Evolutionary conservation across 1,139 yeast genomes (phyloP).

Genomic region (Suhomyces kunorum): DNA sequence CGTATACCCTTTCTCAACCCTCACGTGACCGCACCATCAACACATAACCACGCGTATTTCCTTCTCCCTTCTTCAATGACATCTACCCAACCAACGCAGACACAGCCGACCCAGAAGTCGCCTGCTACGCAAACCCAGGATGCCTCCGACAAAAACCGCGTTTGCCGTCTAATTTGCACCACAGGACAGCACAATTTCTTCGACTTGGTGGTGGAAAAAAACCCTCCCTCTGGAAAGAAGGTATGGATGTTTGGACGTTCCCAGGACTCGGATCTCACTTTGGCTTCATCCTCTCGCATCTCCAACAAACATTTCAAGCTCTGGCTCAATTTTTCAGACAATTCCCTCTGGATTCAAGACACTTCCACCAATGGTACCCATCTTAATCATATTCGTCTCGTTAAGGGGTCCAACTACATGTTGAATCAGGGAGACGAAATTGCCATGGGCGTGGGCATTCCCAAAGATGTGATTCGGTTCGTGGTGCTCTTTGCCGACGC

Average conservation of each 20-base stretch:
- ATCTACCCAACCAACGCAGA: conserved; percentile 54
- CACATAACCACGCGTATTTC: conserved; percentile 1
- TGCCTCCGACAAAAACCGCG: conserved; percentile 28
- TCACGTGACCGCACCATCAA: background rate
- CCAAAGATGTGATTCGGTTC: conserved; percentile 71
- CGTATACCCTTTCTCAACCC: background rate
- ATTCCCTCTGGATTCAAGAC: conserved; percentile 66
- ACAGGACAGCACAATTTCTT: conserved; percentile 56
- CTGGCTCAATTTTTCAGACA: conserved; percentile 57
- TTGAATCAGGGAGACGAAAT: conserved; percentile 91
- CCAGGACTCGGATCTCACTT: conserved; percentile 60
- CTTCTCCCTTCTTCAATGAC: conserved; percentile 5
- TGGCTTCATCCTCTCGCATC: conserved; percentile 64
- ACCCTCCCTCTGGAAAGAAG: conserved; percentile 33
- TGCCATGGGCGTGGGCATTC: conserved; percentile 84
- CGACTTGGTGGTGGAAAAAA: conserved; percentile 37
- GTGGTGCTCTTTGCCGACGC: conserved; percentile 61
- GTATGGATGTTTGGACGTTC: conserved; percentile 82
- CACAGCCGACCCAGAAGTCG: conserved; percentile 68
- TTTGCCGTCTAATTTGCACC: conserved; percentile 63
- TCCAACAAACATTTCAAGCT: conserved; percentile 78
- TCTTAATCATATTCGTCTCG: conserved; percentile 70
- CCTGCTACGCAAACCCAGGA: conserved; percentile 38
- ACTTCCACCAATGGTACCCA: conserved; percentile 88
- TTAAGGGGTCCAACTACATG: conserved; percentile 79